Conservation (phyloP, 352 stramenopile genomes). For the Phytophthora uliginosa region DNA sequence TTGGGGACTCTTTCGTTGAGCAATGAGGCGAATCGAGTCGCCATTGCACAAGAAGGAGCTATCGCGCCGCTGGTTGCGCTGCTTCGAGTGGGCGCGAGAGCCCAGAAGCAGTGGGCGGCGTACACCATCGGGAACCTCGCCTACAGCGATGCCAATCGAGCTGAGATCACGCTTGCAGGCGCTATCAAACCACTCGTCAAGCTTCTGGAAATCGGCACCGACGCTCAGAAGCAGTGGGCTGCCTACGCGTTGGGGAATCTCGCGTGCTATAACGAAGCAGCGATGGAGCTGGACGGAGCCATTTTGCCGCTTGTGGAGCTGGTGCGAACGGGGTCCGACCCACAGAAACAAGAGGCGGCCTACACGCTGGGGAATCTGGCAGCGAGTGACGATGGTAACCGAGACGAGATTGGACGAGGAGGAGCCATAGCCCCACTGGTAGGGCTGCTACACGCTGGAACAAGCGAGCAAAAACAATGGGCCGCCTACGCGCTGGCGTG, state of each 20-base stretch:
- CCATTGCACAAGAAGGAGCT: constrained; percentile 9
- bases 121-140: constrained; percentile 31
- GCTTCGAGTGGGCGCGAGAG: constrained; percentile 11
- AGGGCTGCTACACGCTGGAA: constrained; percentile 5
- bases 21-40: constrained; percentile 9
- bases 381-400: constrained; percentile 10
- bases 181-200: constrained; percentile 18
- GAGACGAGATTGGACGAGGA: constrained; percentile 24
- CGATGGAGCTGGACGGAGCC: constrained; percentile 15
- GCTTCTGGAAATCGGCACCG: constrained; percentile 19
- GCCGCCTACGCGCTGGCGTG: constrained; percentile 14
- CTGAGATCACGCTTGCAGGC: constrained; percentile 19
- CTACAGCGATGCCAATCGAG: constrained; percentile 27
- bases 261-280: constrained; percentile 21
- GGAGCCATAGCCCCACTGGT: constrained; percentile 29
- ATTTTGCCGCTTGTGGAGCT: constrained; percentile 34
- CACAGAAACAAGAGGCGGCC: constrained; percentile 30
- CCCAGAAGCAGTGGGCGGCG: constrained; percentile 30
- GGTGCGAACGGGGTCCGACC: constrained; percentile 17
- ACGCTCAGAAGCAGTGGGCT: constrained; percentile 26
- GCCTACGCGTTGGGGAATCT: constrained; percentile 31
- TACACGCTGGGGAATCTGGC: constrained; percentile 26
- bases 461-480: constrained; percentile 13
- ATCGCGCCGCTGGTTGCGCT: neutral
- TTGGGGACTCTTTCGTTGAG: constrained; percentile 8